Base-by-base conservation (phyloP, 306 rosid genomes). In the Spatholobus suberectus region DNA sequence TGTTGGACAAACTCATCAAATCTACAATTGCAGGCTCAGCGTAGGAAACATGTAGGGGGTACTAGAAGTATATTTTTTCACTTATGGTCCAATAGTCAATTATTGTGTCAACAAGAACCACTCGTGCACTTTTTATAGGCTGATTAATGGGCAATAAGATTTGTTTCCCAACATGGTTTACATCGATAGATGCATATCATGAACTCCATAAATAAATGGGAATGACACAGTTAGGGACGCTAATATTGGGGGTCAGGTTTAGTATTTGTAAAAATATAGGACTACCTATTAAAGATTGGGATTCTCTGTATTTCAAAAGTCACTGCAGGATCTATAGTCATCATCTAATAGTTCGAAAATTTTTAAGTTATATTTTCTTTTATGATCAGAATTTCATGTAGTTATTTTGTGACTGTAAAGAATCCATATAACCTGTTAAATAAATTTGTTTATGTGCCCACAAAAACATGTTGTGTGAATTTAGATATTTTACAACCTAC, bases 41-140 rank as follows among this genome's bases (percentile, higher is more conserved):
- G 35, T 37, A 89, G 59, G 79, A 46, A 83, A 76, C 82, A 76
- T 20, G 11, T 61, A 59, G 72, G 73, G 77, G 66, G 21, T 29
- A 7, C 26, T 18, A 59, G 0, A 59, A 26, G 3, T 24, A 27
- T 61, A 5, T 77, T 41, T 12, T n/a, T 71, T 70, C 70, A 41
- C 61, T 77, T 61, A 61, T 70, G 59, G 66, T 63, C 72, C 77
- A 79, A 78, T 65, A 41, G 21, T 49, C 54, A 84, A 82, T 86
- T 65, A 82, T 78, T 77, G 80, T 73, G 70, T 81, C 80, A 73
- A 80, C 44, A 66, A 27, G 14, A 52, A 73, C 20, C 55, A 76
- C 47, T 32, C 17, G 38, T 41, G 80, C 70, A 76, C 71, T 59
- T 41, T 59, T 41, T 58, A 49, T 59, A 46, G 71, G 44, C 34